Evolutionary conservation across 208 protist species (phyloP).

Genomic region (Strigomonas galati): DNA sequence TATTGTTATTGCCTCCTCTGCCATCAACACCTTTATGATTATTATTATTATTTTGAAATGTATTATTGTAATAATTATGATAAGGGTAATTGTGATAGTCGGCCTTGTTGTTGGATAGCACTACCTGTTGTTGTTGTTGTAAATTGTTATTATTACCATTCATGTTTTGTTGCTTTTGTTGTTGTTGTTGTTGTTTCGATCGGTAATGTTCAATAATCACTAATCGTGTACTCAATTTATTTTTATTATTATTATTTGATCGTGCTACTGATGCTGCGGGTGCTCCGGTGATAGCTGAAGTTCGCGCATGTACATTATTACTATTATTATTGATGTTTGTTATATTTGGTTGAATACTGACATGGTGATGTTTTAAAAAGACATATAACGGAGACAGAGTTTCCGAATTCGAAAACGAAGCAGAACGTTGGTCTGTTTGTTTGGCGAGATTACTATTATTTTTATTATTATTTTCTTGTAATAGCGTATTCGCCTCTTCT

Average conservation of each 20-base stretch:
- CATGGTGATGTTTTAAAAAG: not conserved
- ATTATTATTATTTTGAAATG: constrained; percentile 8
- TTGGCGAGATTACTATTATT: no score
- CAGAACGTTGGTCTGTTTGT: no score
- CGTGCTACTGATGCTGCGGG: constrained; percentile 1
- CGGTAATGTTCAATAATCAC: no score
- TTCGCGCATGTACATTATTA: not conserved
- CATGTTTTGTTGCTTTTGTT: not conserved
- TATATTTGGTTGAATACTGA: not conserved
- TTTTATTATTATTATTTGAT: not conserved
- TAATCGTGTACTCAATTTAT: not conserved
- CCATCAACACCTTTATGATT: constrained; percentile 6
- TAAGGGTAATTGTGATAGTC: not conserved
- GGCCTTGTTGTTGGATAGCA: not conserved
- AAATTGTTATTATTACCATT: not conserved
- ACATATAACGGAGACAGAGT: not conserved
- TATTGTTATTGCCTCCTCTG: constrained; percentile 1
- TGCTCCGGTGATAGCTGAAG: not conserved
- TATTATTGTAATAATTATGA: constrained; percentile 9
- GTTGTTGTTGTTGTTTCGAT: constrained; percentile 7
- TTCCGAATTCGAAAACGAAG: no score
- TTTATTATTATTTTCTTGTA: no score
- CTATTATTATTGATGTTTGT: not conserved
- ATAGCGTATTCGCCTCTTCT: no score
- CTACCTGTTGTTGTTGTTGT: no score